Evolutionary conservation across 129 eudicot species (phyloP).

Genomic region (Flaveria sonorensis): DNA sequence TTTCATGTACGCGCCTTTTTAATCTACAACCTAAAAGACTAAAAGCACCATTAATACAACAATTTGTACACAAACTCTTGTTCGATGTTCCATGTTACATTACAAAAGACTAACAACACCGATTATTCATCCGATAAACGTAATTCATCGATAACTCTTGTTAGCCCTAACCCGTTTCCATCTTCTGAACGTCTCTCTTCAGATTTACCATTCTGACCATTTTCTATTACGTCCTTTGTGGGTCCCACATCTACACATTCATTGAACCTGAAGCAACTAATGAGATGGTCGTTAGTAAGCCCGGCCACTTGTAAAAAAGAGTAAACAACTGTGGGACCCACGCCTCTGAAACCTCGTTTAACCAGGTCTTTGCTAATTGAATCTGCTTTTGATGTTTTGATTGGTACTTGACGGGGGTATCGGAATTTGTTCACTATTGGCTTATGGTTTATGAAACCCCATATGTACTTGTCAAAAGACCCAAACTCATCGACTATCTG

Average conservation of each 20-base stretch:
- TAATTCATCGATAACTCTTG: conserved; percentile 58
- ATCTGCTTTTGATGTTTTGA: conserved; percentile 84
- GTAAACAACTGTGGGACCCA: conserved; percentile 91
- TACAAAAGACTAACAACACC: neutral
- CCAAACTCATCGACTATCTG: conserved; percentile 81
- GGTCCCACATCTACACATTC: conserved; percentile 56
- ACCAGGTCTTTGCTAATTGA: conserved; percentile 87
- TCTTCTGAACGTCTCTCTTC: conserved; percentile 27
- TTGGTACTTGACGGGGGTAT: conserved; percentile 84
- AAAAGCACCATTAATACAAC: conserved; percentile 37
- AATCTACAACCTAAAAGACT: conserved; percentile 29
- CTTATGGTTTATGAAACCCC: conserved; percentile 87
- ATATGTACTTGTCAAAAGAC: conserved; percentile 83
- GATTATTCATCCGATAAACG: conserved; percentile 50
- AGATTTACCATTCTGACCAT: conserved; percentile 39
- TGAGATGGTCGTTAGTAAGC: conserved; percentile 82
- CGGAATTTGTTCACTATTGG: conserved; percentile 68
- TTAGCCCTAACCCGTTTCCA: conserved; percentile 49
- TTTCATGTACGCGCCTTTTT: neutral
- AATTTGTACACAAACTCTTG: conserved; percentile 40
- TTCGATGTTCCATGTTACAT: conserved; percentile 7
- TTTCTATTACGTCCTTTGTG: conserved; percentile 35
- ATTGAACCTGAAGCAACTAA: conserved; percentile 76
- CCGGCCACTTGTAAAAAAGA: conserved; percentile 92
- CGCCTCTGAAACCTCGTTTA: conserved; percentile 83